Base-by-base conservation (phyloP, 2,329 filamentous ascomycete species). In the Pseudonectria foliicola region DNA sequence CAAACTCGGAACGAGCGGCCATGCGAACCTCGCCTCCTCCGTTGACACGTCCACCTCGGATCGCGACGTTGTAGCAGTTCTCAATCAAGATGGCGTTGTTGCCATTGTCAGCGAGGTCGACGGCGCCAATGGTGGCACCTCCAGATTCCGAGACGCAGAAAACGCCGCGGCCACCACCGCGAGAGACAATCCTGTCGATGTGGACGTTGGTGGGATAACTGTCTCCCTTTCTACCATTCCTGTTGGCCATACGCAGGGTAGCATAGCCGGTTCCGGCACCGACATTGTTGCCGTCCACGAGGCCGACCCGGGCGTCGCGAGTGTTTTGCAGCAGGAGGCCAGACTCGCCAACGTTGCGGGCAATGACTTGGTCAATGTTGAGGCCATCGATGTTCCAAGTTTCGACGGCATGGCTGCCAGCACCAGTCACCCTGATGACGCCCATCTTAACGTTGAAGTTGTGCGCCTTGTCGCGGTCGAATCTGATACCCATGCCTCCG, bases 321-420 rank as follows among this genome's bases (percentile, higher is more conserved):
- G 71, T 71, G 27, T 62, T 66, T 36, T 77, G 73, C 21, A 77
- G 53, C 12, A 77, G 60, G n/a, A 77, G 44, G 0, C 72, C 73
- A n/a, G 57, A 73, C 53, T 77, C 72, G 27, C 71, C 72, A 3
- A 73, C 67, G 39, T 77, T 57, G 7, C 59, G 59, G 2, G 72
- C 73, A 25, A 76, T 67, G 27, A 77, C 73, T 13, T 60, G 55
- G 44, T 64, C 62, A 45, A 77, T 70, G 1, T 52, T 60, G 3
- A 77, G 61, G 10, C 68, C 67, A 42, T 75, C 66, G 27, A 77
- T 76, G 52, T 77, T 77, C 70, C 71, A 77, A 0, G 68, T 73
- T 55, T 77, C 73, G 24, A 77, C 70, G 3, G 70, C 71, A 48
- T 77, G 73, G 48, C 67, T 72, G 6, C 67, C 59, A 7, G 72